Base-by-base conservation (phyloP, 257 asterid genomes). In the Solanum habrochaites region DNA sequence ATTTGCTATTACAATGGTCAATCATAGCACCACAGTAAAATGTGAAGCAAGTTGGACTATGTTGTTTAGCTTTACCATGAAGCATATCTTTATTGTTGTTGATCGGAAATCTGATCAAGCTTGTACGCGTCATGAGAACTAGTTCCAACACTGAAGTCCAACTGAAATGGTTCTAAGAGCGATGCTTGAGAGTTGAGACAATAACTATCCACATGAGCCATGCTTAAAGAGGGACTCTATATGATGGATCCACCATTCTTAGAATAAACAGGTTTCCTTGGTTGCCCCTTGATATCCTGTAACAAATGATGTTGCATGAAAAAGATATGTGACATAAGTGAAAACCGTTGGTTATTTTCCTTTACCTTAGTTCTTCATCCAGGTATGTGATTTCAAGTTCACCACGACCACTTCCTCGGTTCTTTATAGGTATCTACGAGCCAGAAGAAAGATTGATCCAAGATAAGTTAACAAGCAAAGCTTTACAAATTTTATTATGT, bases 331-430 rank as follows among this genome's bases (percentile, higher is more conserved):
- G 23, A 37, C 14, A 80, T 67, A 80, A 80, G 18, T 18, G 64
- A 80, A 78, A 27, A 27, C 20, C 47, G 67, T 40, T 83, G 25
- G 21, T 25, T 78, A 23, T 32, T 29, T 2, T 21, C 77, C 56
- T 89, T 91, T 83, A 94, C 95, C 96, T 84, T 84, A 94, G 85
- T 83, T 94, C 95, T 67, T 91, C 92, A 52, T 94, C 97, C 87
- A 94, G 88, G 88, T 91, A 94, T 8, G 96, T 93, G 45, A 94
- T 92, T 90, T 94, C 97, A 83, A 94, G 89, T 88, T 93, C 93
- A 60, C 97, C 97, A 37, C 96, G 95, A 15, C 96, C 97, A 88
- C 97, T 93, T 87, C 96, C 95, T 31, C 93, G 95, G 2, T 90
- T 86, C 42, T 88, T 91, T 58, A 94, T 91, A 37, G 94, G 93